phyloP scores from a whole-genome alignment of 345 rosid genomes.

The Eucalyptus curtisii region DNA sequence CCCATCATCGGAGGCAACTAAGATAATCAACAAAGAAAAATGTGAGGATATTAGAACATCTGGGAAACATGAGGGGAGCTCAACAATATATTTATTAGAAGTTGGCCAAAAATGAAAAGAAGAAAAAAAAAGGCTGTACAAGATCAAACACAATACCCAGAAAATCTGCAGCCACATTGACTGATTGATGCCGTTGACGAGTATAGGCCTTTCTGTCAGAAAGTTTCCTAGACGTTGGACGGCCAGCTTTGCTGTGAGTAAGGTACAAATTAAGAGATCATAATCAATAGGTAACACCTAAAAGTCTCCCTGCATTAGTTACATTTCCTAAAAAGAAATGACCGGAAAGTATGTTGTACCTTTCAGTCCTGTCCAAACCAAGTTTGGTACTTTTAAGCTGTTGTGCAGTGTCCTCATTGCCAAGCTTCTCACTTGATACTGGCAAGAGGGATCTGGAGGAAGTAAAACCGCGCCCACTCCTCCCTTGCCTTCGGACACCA shows the following conservation, averaged over 20 bases:
- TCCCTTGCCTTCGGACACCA: conserved; percentile 80
- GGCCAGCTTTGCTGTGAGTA: conserved; percentile 68
- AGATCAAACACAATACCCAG: conserved; percentile 44
- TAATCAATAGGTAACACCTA: background rate
- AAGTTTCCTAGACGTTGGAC: conserved; percentile 85
- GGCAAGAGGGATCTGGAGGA: conserved; percentile 61
- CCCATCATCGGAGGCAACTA: conserved; percentile 73
- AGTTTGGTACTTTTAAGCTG: conserved; percentile 72
- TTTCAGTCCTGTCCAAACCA: conserved; percentile 64
- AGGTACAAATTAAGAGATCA: conserved; percentile 2
- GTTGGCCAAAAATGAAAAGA: background rate
- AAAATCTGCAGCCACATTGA: conserved; percentile 52
- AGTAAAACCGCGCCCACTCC: conserved; percentile 58
- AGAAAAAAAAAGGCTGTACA: background rate
- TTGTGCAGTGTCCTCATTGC: conserved; percentile 69
- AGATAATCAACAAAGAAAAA: conserved; percentile 1
- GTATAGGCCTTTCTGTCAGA: conserved; percentile 81
- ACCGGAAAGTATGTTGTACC: conserved; percentile 24
- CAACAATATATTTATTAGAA: background rate
- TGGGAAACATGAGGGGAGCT: background rate
- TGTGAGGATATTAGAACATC: background rate
- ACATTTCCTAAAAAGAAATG: background rate
- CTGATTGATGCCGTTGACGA: conserved; percentile 51
- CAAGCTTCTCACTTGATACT: conserved; percentile 44
- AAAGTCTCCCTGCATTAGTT: background rate